Evolutionary conservation across 257 asterid species (phyloP).

Genomic region (Solanum tarapatanum): DNA sequence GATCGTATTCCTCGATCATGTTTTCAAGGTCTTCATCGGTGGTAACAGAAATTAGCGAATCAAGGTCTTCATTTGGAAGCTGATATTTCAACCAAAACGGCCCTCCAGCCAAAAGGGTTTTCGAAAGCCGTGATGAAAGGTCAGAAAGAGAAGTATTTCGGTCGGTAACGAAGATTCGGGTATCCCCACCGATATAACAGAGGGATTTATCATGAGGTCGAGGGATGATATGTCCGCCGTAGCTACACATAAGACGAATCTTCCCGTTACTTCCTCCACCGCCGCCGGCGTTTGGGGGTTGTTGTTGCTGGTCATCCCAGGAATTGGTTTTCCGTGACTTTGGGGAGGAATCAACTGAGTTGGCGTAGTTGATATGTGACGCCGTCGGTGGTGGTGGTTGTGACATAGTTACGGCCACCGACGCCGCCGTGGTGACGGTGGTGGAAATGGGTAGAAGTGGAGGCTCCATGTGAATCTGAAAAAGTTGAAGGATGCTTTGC

Average conservation of each 20-base stretch:
- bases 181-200: conserved; percentile 87
- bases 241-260: conserved; percentile 96
- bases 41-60: conserved; percentile 68
- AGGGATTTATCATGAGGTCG: conserved; percentile 89
- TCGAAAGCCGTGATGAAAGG: conserved; percentile 60
- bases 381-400: neutral
- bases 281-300: conserved; percentile 10
- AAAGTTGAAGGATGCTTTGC: neutral
- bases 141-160: conserved; percentile 50
- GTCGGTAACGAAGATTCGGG: conserved; percentile 74
- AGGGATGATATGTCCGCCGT: conserved; percentile 89
- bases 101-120: conserved; percentile 42
- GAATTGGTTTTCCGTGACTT: conserved; percentile 54
- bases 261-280: conserved; percentile 1
- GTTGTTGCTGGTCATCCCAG: conserved; percentile 37
- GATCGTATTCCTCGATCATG: conserved; percentile 88
- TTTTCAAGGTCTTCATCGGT: conserved; percentile 86
- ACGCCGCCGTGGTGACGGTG: conserved; percentile 9
- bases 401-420: neutral
- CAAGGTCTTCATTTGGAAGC: conserved; percentile 79
- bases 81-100: conserved; percentile 65
- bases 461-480: conserved; percentile 47
- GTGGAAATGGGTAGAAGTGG: conserved; percentile 27
- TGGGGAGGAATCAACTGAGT: conserved; percentile 57
- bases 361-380: conserved; percentile 11